Evolutionary conservation across 495 filamentous ascomycete species (phyloP), one percentile per base, ranked within the genome.

Genomic region (Apodospora peruviana): DNA sequence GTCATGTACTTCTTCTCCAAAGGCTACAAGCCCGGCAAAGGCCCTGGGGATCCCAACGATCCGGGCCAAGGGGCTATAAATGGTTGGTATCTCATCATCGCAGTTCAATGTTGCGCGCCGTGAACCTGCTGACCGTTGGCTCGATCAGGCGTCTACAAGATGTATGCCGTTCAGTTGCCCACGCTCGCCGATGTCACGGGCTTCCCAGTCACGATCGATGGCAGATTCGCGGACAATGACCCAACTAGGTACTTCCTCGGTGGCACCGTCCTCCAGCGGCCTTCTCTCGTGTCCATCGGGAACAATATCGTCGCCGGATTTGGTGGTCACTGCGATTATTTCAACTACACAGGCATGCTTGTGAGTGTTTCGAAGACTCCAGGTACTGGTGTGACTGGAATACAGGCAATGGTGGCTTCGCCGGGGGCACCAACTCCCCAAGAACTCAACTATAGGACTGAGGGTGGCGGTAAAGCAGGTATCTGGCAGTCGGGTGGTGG

Each of bases 311-410:
- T 71, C 43, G 68, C 67, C 9, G 72, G 69, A 3, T 76, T 73
- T 44, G 72, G 66, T 3, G 69, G 64, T 21, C 72, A 76, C 50
- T 76, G 72, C 32, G 69, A 72, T 34, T 64, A 72, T 42, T 76
- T 61, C 55, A 74, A 76, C 45, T 73, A 70, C 37, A 76, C 72
- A 2, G 72, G 72, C 21, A 73, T 66, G 56, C 54, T 76, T 19
- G 40, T 54, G 34, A 54, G 40, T 9, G 66, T 73, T 16, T 70
- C 73, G 11, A 75, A 67, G 61, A 69, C 58, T 0, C 66, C 61
- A 32, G 74, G 71, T 9, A 48, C 62, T 21, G 45, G 45, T 16
- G 57, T 77, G 7, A 66, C 68, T 2, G 60, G 37, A 21, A 32
- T 62, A 38, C 45, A 49, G 20, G 67, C 72, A 3, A 74, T 60